Evolutionary conservation across 805 yeast genomes (phyloP).

Genomic region (Candida loeiensis): DNA sequence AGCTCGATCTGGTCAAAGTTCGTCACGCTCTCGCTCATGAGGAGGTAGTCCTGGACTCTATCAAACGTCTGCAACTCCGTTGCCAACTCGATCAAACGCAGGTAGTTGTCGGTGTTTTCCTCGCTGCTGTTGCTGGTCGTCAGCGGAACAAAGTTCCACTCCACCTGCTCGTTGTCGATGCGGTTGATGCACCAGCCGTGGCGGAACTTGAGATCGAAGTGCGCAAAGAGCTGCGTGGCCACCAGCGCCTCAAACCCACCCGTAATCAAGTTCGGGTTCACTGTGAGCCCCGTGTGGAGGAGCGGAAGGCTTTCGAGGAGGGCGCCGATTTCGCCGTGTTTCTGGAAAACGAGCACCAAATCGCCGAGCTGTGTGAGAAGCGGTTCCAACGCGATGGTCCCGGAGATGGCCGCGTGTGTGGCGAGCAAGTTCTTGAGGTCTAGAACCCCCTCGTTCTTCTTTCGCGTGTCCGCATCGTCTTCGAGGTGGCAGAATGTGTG

Average conservation of each 20-base stretch:
- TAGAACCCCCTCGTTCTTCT: conserved; percentile 14
- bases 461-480: conserved; percentile 8
- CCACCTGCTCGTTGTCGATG: conserved; percentile 18
- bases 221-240: conserved; percentile 54
- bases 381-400: conserved; percentile 27
- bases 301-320: conserved; percentile 58
- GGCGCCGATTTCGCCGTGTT: conserved; percentile 31
- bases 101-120: conserved; percentile 13
- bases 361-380: conserved; percentile 52
- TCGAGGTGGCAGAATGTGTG: conserved; percentile 12
- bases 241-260: conserved; percentile 52
- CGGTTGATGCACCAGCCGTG: conserved; percentile 83
- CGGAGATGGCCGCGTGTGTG: conserved; percentile 10
- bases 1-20: conserved; percentile 11
- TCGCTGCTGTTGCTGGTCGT: conserved; percentile 7
- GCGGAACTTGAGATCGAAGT: conserved; percentile 56
- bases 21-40: conserved; percentile 18
- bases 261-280: conserved; percentile 59
- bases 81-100: conserved; percentile 18
- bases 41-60: conserved; percentile 53
- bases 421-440: conserved; percentile 17
- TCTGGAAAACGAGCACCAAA: conserved; percentile 26
- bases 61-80: conserved; percentile 40
- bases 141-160: conserved; percentile 9
- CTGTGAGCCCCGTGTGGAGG: conserved; percentile 65